phyloP scores from a whole-genome alignment of 2,329 filamentous ascomycete genomes.

The Mycogone perniciosa region DNA sequence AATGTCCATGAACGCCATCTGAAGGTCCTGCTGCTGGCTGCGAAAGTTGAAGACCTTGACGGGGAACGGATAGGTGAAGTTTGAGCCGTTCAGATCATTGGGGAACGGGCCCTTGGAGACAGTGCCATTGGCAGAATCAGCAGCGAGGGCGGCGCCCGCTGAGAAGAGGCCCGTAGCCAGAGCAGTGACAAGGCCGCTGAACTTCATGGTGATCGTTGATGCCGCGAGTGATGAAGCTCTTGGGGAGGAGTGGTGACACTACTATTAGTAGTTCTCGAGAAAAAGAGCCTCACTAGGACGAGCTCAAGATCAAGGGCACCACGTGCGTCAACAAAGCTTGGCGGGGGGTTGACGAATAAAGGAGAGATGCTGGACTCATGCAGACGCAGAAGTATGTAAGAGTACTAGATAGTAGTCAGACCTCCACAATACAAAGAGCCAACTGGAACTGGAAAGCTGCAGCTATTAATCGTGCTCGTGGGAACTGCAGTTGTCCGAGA shows the following conservation, averaged over 20 bases:
- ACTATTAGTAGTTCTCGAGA: no score
- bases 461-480: no score
- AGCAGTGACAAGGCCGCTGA: slow-evolving; percentile 15
- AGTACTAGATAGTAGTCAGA: no score
- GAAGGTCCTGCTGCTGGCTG: slow-evolving; percentile 41
- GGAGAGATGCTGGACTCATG: no score
- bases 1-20: slow-evolving; percentile 53
- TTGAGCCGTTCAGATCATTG: slow-evolving; percentile 41
- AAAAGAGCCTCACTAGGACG: background rate
- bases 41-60: slow-evolving; percentile 42
- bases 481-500: no score
- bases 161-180: slow-evolving; percentile 16
- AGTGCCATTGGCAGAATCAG: slow-evolving; percentile 22
- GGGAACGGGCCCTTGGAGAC: slow-evolving; percentile 33
- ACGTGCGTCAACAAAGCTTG: no score
- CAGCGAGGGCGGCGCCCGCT: slow-evolving; percentile 16
- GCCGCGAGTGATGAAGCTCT: background rate
- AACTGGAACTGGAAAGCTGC: no score
- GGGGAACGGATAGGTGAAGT: slow-evolving; percentile 48
- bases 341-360: no score
- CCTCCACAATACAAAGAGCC: no score
- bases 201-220: slow-evolving; percentile 18
- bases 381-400: no score
- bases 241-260: background rate
- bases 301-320: no score